These are phyloP conservation scores for Trichoderma sp. DNA, from an alignment of 2,329 filamentous ascomycete genomes.

Conservation along the genomic window DNA sequence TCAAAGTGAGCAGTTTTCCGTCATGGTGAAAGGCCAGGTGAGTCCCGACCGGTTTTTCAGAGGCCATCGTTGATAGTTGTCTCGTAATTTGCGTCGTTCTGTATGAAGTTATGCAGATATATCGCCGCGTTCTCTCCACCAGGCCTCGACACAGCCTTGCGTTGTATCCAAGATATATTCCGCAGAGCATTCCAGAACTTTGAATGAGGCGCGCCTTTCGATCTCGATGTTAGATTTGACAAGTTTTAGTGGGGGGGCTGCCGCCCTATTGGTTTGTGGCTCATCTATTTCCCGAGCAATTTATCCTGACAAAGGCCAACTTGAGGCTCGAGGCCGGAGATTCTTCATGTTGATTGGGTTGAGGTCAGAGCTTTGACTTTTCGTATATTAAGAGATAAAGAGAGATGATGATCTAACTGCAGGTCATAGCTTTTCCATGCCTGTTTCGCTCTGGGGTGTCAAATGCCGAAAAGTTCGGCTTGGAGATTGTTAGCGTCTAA, in stretches of 20 bases:
- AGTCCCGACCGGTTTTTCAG: slow-evolving; percentile 28
- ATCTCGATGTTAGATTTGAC: neutral
- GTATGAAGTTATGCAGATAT: neutral
- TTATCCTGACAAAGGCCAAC: neutral
- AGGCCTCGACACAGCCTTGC: neutral
- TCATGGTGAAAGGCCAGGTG: slow-evolving; percentile 46
- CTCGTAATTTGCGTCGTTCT: neutral
- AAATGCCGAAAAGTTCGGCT: neutral
- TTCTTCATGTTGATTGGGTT: neutral
- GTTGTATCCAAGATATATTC: neutral
- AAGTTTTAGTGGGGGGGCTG: slow-evolving; percentile 10
- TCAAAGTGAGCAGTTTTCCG: slow-evolving; percentile 42
- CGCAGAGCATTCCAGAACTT: neutral
- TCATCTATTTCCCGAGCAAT: neutral
- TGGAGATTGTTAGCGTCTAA: neutral
- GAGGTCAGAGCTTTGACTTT: neutral
- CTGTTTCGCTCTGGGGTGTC: neutral
- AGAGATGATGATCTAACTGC: neutral
- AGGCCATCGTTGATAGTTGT: neutral
- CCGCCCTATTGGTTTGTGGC: neutral
- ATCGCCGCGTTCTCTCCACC: neutral
- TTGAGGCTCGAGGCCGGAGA: neutral
- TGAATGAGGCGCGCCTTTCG: neutral
- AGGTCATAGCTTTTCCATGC: neutral
- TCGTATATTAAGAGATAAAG: neutral